Evolutionary conservation across 805 yeast species (phyloP).

Genomic region (Candida tammaniensis): DNA sequence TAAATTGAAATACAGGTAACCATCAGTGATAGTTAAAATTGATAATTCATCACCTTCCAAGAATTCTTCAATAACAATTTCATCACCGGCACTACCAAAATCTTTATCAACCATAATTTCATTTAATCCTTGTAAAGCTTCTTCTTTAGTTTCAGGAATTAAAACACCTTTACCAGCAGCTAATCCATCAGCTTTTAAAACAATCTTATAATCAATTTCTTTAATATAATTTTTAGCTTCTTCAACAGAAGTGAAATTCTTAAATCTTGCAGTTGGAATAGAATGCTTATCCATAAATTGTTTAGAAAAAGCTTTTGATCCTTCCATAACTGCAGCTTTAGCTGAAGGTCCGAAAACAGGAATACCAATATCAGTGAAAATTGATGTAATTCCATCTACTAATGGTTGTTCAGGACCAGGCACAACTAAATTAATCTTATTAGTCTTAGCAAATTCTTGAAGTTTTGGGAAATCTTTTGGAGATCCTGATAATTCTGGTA

Average conservation of each 20-base stretch:
- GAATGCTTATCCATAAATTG: constrained; percentile 87
- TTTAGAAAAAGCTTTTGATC: constrained; percentile 92
- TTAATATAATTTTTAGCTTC: constrained; percentile 72
- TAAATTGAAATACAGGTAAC: constrained; percentile 82
- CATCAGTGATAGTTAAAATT: constrained; percentile 88
- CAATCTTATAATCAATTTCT: constrained; percentile 68
- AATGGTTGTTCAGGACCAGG: constrained; percentile 99
- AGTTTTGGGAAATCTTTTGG: constrained; percentile 67
- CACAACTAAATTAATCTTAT: constrained; percentile 69
- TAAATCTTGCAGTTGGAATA: constrained; percentile 92
- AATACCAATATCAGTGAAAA: constrained; percentile 78
- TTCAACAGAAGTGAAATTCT: constrained; percentile 74
- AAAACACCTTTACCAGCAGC: constrained; percentile 99
- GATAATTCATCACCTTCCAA: constrained; percentile 97
- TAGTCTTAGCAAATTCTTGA: constrained; percentile 68
- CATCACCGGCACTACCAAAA: constrained; percentile 91
- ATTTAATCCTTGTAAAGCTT: constrained; percentile 79
- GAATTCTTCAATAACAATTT: constrained; percentile 91
- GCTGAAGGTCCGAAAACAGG: constrained; percentile 97
- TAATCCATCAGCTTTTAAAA: constrained; percentile 94
- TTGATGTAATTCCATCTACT: constrained; percentile 83
- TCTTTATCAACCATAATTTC: constrained; percentile 87
- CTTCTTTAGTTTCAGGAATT: constrained; percentile 80
- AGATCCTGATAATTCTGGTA: constrained; percentile 60
- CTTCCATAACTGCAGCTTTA: constrained; percentile 92